Conservation (phyloP, 164 flowering plant species). For the Pachysandra terminalis region DNA sequence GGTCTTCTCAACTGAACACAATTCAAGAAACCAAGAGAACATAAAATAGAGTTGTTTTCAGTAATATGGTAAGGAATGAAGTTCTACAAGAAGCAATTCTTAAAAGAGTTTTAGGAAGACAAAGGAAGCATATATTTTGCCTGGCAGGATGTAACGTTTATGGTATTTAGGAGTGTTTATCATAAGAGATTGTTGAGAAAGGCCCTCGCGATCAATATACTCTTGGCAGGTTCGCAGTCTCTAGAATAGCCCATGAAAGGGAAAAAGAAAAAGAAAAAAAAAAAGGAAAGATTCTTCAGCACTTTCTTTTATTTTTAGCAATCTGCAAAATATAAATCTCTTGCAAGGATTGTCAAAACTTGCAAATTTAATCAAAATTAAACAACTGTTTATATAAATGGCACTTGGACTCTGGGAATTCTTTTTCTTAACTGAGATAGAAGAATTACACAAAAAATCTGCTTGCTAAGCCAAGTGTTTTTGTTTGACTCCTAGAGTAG, state of each 20-base stretch:
- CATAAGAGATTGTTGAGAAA: slow-evolving; percentile 66
- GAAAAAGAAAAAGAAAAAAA: no score
- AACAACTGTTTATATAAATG: no score
- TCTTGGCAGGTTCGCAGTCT: slow-evolving; percentile 73
- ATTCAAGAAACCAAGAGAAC: slow-evolving; percentile 2
- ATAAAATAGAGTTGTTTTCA: background rate
- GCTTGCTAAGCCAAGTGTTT: no score
- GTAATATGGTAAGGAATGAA: no score
- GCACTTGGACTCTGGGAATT: no score
- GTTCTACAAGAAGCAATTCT: background rate
- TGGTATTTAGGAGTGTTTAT: slow-evolving; percentile 74
- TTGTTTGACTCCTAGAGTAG: no score
- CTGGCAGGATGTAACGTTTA: slow-evolving; percentile 80
- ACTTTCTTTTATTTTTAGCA: no score
- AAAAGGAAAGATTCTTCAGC: background rate
- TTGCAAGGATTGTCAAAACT: no score
- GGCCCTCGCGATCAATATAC: slow-evolving; percentile 67
- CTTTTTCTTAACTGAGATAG: background rate
- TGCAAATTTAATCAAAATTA: no score
- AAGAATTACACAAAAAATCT: background rate
- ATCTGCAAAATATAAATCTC: no score
- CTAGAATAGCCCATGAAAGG: slow-evolving; percentile 28
- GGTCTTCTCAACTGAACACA: slow-evolving; percentile 56
- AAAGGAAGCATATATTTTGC: slow-evolving; percentile 25
- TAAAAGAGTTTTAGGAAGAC: background rate